phyloP scores from a whole-genome alignment of 2,329 filamentous ascomycete species.

The Ceratocystiopsis sp. region DNA sequence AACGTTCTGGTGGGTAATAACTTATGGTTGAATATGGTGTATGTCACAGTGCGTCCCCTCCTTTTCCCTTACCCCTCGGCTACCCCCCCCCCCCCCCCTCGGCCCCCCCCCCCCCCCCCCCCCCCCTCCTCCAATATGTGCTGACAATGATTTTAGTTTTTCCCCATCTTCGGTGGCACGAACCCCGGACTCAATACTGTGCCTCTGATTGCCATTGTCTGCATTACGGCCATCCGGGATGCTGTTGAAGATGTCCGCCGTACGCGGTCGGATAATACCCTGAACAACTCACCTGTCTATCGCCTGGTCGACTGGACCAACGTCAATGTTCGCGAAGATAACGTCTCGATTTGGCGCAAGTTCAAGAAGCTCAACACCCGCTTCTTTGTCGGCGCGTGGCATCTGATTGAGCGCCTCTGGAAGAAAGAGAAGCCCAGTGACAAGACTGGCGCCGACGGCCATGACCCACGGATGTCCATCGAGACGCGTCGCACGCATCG shows the following conservation, averaged over 20 bases:
- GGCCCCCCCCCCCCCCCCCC: no score
- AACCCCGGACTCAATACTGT: conserved; percentile 84
- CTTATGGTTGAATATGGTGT: no score
- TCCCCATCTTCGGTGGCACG: conserved; percentile 82
- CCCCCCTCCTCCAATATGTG: no score
- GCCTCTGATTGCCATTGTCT: conserved; percentile 81
- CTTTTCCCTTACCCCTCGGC: no score
- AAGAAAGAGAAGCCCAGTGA: conserved; percentile 32
- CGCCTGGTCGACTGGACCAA: conserved; percentile 78
- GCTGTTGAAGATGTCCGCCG: conserved; percentile 89
- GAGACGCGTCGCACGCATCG: conserved; percentile 41
- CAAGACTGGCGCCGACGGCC: conserved; percentile 24
- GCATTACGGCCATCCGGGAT: conserved; percentile 82
- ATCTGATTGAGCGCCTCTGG: conserved; percentile 28
- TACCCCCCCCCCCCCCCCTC: no score
- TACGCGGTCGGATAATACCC: conserved; percentile 76
- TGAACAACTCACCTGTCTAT: conserved; percentile 94
- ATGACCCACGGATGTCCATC: conserved; percentile 48
- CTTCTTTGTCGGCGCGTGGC: conserved; percentile 36
- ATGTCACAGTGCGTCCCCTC: no score
- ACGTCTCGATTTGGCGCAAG: conserved; percentile 68
- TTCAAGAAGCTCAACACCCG: conserved; percentile 77
- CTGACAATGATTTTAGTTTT: conserved; percentile 44
- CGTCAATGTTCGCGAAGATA: conserved; percentile 79
- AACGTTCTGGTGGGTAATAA: no score